Base-by-base conservation (phyloP, 1,284 basidiomycete species). In the Ceratobasidium sp. region DNA sequence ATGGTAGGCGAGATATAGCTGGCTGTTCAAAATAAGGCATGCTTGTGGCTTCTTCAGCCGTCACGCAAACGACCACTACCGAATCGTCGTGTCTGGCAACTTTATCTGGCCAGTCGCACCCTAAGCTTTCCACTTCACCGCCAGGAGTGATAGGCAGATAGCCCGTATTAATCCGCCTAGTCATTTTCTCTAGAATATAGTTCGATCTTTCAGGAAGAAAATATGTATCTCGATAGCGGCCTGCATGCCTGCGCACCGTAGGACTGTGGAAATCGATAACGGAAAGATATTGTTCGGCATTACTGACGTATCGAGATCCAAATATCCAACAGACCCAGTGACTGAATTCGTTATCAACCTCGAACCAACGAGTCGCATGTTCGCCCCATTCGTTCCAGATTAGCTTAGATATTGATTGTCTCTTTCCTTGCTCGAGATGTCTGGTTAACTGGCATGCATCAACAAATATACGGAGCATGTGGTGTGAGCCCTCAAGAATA, bases 281-380 rank as follows among this genome's bases (percentile, higher is more conserved):
- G 3, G 67, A 69, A 18, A 69, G 28, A 23, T 18, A 6, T n/a
- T 42, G 9, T 9, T 10, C n/a, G 10, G 39, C 6, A 13, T 3
- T 28, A 20, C 51, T 46, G 39, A 28, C 51, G n/a, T n/a, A n/a
- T 53, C 67, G 9, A 15, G 67, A 53, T 3, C 67, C 67, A 53
- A 28, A 69, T 23, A 69, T 69, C 67, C 67, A 69, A n/a, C 49
- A 53, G 13, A 53, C 53, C 67, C 67, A 69, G 26, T 53, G 6
- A 39, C 15, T 33, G 18, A 49, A 28, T 33, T 69, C 67, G n/a
- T n/a, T n/a, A 15, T 51, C 18, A 3, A 7, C n/a, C n/a, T n/a
- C 5, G 28, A 72, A 26, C 70, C 70, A 72, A 18, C 70, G 53
- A 3, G 70, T 72, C 3, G 56, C 23, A 10, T 61, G 5, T 42